phyloP scores from a whole-genome alignment of 73 alveolate genomes.

The Symbiodinium natans region DNA sequence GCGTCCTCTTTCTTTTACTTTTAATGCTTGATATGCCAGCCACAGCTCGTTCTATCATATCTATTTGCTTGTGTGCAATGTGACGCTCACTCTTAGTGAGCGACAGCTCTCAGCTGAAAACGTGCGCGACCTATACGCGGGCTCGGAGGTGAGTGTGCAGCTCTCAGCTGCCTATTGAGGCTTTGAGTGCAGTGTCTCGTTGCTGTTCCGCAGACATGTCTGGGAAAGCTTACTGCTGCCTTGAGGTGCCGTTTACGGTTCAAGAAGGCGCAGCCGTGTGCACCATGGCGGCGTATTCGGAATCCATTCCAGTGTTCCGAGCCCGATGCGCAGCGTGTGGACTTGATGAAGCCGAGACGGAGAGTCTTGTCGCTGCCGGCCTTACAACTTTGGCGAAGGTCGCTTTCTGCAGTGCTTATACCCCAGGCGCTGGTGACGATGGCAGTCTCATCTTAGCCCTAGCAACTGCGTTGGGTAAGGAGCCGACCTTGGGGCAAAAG shows the following conservation, averaged over 20 bases:
- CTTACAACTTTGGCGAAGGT: background rate
- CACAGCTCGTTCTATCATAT: too few species aligned
- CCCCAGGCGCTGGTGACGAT: constrained; percentile 13
- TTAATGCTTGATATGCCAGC: too few species aligned
- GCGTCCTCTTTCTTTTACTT: too few species aligned
- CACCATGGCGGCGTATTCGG: background rate
- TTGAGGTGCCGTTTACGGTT: background rate
- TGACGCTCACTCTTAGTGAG: too few species aligned
- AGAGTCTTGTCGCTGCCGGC: background rate
- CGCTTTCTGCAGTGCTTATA: background rate
- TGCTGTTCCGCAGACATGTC: background rate
- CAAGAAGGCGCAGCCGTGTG: background rate
- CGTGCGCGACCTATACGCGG: background rate
- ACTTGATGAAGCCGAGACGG: background rate
- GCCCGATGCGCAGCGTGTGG: background rate
- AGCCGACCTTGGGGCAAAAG: background rate
- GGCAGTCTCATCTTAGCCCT: background rate
- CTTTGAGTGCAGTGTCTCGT: background rate
- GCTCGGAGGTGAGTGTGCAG: background rate
- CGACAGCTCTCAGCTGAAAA: too few species aligned
- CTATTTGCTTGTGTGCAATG: too few species aligned
- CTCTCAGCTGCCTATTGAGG: background rate
- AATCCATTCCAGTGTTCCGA: background rate
- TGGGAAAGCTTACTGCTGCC: background rate
- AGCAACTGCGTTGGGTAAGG: background rate